phyloP scores from a whole-genome alignment of 345 rosid genomes.

The Brassica juncea region DNA sequence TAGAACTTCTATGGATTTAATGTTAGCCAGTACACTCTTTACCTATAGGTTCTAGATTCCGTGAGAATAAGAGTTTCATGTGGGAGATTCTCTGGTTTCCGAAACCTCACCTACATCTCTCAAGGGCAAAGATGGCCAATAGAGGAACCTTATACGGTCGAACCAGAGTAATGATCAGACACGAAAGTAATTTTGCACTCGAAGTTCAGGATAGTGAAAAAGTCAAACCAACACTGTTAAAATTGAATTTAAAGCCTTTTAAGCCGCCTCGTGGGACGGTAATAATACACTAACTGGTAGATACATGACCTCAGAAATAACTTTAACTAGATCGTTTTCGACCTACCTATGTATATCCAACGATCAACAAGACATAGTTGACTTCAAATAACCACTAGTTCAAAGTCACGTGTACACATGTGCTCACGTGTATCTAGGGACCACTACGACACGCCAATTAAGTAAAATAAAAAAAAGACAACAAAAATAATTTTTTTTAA shows the following conservation, averaged over 20 bases:
- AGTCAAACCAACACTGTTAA: background rate
- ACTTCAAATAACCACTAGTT: background rate
- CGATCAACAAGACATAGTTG: conserved; percentile 5
- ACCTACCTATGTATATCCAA: background rate
- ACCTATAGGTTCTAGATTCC: background rate
- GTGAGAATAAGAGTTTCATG: background rate
- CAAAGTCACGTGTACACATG: conserved; percentile 18
- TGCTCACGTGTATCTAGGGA: conserved; percentile 9
- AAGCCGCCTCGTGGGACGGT: conserved; percentile 1
- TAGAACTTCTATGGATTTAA: background rate
- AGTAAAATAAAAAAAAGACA: background rate
- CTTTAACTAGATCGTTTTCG: background rate
- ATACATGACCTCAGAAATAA: background rate
- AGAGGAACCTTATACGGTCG: background rate
- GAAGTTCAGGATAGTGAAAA: background rate
- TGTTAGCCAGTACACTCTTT: background rate
- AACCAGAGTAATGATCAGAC: background rate
- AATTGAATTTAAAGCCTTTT: background rate
- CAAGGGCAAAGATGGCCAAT: background rate
- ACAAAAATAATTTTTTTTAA: no score
- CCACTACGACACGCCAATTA: conserved; percentile 24
- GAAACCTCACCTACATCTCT: background rate
- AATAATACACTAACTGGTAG: background rate
- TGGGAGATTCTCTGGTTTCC: background rate
- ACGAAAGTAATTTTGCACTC: background rate